Percentiles rank a stretch among this genome's conserved stretches.
These are phyloP conservation scores for Ganoderma leucocontextum DNA, from an alignment of 1,284 basidiomycete species.

Conservation along the genomic window DNA sequence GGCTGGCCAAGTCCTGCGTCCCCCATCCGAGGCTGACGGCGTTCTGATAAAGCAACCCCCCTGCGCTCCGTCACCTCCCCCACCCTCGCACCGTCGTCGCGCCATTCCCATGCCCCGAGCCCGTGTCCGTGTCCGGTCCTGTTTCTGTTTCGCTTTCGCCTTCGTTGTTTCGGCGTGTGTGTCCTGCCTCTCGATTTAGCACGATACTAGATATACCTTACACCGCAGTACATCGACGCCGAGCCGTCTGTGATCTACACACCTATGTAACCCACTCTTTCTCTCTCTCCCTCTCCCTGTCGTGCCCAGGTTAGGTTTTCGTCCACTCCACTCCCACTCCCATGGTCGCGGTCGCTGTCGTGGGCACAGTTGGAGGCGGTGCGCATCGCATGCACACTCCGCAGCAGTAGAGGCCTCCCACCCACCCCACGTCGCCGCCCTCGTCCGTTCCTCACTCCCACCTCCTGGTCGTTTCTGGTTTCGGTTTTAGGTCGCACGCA, in stretches of 20 bases:
- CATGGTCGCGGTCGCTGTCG: slow-evolving; percentile 5
- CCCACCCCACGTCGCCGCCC: slow-evolving; percentile 2
- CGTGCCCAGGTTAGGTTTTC: background rate
- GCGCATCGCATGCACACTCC: background rate
- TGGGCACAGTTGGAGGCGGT: background rate
- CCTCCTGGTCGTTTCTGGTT: background rate
- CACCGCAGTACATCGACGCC: slow-evolving; percentile 18
- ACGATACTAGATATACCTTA: slow-evolving; percentile 32
- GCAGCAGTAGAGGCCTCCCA: background rate
- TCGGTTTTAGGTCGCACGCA: too few species aligned
- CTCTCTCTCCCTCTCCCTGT: background rate
- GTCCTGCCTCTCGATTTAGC: slow-evolving; percentile 20
- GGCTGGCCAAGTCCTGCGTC: background rate
- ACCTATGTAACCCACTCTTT: slow-evolving; percentile 28
- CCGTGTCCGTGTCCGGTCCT: slow-evolving; percentile 13
- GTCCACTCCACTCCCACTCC: background rate
- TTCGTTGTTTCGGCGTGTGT: background rate
- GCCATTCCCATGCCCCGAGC: slow-evolving; percentile 9
- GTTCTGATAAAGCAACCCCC: slow-evolving; percentile 10
- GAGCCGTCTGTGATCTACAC: slow-evolving; percentile 28
- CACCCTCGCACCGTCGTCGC: slow-evolving; percentile 6
- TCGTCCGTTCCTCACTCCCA: background rate
- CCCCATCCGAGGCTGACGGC: background rate
- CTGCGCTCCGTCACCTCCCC: slow-evolving; percentile 13
- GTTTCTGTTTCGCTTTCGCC: background rate